Base-by-base conservation (phyloP, 345 rosid genomes). In the Lumnitzera littorea region DNA sequence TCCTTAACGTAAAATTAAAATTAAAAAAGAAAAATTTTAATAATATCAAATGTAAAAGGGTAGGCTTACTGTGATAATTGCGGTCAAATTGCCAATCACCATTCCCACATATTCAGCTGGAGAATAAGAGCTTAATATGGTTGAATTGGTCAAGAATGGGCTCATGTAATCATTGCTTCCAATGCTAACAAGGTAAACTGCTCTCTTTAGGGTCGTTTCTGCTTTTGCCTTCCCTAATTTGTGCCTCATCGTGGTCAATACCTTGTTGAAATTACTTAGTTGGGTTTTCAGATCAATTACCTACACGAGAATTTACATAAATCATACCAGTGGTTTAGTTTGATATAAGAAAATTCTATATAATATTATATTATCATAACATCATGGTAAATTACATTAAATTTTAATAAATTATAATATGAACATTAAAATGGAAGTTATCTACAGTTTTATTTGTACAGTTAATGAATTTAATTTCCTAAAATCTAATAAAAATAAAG, bases 271-370 rank as follows among this genome's bases (percentile, higher is more conserved):
- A 15, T 77, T 60, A 31, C 56, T 70, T 23, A 73, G 14, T 49
- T 74, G 85, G 16, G 71, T 69, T 23, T 56, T 43, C 24, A 80
- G 78, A 67, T 62, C 63, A 72, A 80, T 74, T 24, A 77, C 83
- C 83, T 80, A 55, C 24, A 47, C 41, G 4, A 23, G 49, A 46
- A 17, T 46, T 46, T 20, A 9, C 15, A 43, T 46, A 17, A 24
- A 52, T 15, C 16, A 53, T 13, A 3, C 20, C 57, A 24, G 1
- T 51, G 20, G 11, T 49, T 3, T 11, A 3, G 15, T 12, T 49
- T 20, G 20, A 20, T 20, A 1, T 1, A 20, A 20, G 20, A 1
- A 20, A 20, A 20, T 20, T 20, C 20, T 20, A 20, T 20, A 20
- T 20, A 20, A 20, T 20, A 20, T 20, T 20, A 20, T 20, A 20